phyloP scores from a whole-genome alignment of 2,329 filamentous ascomycete species.

The Colletotrichum sansevieriae region DNA sequence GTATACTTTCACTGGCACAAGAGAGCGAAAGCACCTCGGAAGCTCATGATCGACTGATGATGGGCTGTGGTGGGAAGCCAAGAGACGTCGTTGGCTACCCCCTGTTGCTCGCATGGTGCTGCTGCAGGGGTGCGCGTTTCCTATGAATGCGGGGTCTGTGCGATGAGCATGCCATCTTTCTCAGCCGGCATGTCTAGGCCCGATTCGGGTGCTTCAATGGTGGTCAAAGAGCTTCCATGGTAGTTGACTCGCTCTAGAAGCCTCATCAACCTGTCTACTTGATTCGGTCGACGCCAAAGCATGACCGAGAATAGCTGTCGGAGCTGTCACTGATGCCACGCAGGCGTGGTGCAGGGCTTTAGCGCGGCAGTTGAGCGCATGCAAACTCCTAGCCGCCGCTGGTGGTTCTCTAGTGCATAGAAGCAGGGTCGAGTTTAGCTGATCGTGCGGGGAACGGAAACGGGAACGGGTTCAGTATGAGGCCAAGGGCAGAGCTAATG shows the following conservation, averaged over 20 bases:
- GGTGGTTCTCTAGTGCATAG: background rate
- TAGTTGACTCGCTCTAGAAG: background rate
- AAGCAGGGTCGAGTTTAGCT: slow-evolving; percentile 9
- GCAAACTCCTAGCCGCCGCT: slow-evolving; percentile 12
- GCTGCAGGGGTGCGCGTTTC: slow-evolving; percentile 37
- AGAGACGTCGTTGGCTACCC: slow-evolving; percentile 29
- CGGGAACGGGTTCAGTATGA: slow-evolving; percentile 5
- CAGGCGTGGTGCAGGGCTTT: slow-evolving; percentile 10
- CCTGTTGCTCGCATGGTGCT: slow-evolving; percentile 35
- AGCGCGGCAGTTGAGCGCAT: slow-evolving; percentile 34
- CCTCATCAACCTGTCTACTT: background rate
- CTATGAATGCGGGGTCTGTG: slow-evolving; percentile 36
- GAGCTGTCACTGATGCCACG: slow-evolving; percentile 5
- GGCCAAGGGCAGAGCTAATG: slow-evolving; percentile 9
- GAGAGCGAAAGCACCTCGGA: slow-evolving; percentile 35
- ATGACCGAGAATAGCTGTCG: background rate
- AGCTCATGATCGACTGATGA: slow-evolving; percentile 41
- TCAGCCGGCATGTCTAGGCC: slow-evolving; percentile 16
- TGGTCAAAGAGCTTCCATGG: slow-evolving; percentile 2
- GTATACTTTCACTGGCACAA: slow-evolving; percentile 24
- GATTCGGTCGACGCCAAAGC: background rate
- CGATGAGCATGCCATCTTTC: slow-evolving; percentile 21
- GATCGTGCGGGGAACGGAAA: slow-evolving; percentile 26
- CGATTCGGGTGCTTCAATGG: slow-evolving; percentile 16
- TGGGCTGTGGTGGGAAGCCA: slow-evolving; percentile 9